Conservation (phyloP, 306 rosid genomes). For the Citrullus mucosospermus region DNA sequence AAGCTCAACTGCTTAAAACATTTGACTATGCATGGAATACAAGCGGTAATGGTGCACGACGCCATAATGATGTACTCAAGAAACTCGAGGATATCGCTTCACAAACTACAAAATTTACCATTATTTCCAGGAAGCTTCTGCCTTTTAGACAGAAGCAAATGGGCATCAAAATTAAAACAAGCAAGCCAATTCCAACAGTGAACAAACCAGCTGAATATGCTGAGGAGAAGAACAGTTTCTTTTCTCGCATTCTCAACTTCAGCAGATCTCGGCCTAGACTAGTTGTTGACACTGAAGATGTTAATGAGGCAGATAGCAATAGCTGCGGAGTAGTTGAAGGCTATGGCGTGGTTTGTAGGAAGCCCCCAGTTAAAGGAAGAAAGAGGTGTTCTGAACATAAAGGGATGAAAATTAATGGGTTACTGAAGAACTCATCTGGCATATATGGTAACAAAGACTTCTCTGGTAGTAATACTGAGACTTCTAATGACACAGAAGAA, state of each 20-base stretch:
- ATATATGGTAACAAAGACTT: not conserved
- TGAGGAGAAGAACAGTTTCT: conserved; percentile 32
- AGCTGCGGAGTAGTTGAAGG: conserved; percentile 47
- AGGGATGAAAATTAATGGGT: conserved; percentile 43
- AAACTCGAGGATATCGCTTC: conserved; percentile 43
- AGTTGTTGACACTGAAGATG: conserved; percentile 16
- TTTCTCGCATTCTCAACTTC: conserved; percentile 43
- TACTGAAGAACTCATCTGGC: not conserved
- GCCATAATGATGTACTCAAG: conserved; percentile 44
- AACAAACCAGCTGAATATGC: conserved; percentile 14
- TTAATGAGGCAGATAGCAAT: conserved; percentile 18
- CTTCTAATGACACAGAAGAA: not conserved
- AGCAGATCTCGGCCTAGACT: conserved; percentile 49
- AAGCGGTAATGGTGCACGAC: conserved; percentile 35
- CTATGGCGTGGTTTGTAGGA: conserved; percentile 46
- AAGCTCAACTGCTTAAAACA: conserved; percentile 46
- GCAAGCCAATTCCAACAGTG: conserved; percentile 22
- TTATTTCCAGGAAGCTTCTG: conserved; percentile 27
- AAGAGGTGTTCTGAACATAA: conserved; percentile 68
- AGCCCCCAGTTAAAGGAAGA: conserved; percentile 51
- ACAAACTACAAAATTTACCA: conserved; percentile 20
- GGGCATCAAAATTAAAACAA: conserved; percentile 51
- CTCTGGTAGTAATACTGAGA: conserved; percentile 11
- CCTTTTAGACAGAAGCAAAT: conserved; percentile 49
- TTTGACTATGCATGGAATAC: conserved; percentile 91